Base-by-base conservation (phyloP, 345 rosid genomes). In the Pseudoturritis turrita region DNA sequence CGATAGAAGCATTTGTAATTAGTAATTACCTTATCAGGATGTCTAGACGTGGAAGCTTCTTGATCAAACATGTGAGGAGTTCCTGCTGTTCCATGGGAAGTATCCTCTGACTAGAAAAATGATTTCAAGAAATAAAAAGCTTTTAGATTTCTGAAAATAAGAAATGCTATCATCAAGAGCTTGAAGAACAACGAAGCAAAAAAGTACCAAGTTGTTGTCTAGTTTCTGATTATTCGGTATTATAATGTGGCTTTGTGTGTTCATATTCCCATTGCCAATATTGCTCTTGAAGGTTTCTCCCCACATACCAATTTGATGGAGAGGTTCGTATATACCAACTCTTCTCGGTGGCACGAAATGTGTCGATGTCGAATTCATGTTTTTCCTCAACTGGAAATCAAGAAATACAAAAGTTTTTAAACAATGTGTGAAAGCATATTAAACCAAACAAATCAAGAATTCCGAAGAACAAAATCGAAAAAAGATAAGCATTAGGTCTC, bases 281-380 rank as follows among this genome's bases (percentile, higher is more conserved):
- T 59, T 74, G 73, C 26, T 74, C 67, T 76, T 90, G 71, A 85
- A 90, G 73, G 58, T 83, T 70, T 86, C 97, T 33, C 84, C 95
- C 97, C 99, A 91, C 84, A 90, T 88, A 70, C 91, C 84, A 50
- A 91, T 68, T 49, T 84, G 96, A 81, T 88, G 89, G 45, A 89
- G 74, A 47, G 88, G 82, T 46, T 91, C 96, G 75, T 95, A 88
- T 44, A 91, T 84, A 9, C 80, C 84, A 80, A 89, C 82, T 82
- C 92, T 81, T 78, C 87, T 81, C 37, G 89, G 71, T 53, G 92
- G 74, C 50, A 95, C 88, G 65, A 91, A 95, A 78, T 89, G 96
- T 35, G 96, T 64, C 17, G 96, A 81, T 13, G 95, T 62, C 28
- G 93, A 82, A 82, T 91, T 86, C 99, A 95, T 91, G 29, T 13